phyloP scores from a whole-genome alignment of 1,284 basidiomycete genomes.

The Ustilago sp. region DNA sequence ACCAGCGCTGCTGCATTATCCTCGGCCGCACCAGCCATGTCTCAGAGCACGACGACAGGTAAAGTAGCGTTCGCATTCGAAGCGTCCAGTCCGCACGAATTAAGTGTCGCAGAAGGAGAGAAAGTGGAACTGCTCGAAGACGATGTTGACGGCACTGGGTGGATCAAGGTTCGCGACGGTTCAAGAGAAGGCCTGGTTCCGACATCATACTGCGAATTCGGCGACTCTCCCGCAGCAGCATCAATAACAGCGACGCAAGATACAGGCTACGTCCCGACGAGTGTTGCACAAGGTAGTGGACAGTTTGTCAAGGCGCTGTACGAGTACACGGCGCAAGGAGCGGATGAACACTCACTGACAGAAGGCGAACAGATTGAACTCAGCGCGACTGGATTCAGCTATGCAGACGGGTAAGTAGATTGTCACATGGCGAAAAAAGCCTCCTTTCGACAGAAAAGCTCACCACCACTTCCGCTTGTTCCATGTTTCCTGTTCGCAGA shows the following conservation, averaged over 20 bases:
- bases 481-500: not conserved
- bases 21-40: not conserved
- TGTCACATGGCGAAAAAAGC: not conserved
- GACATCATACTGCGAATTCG: conserved; percentile 49
- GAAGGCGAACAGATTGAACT: conserved; percentile 49
- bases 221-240: not conserved
- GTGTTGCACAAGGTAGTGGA: conserved; percentile 26
- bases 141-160: conserved; percentile 50
- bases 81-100: conserved; percentile 53
- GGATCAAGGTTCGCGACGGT: conserved; percentile 49
- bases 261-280: conserved; percentile 2
- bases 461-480: not conserved
- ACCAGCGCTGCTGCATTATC: not conserved
- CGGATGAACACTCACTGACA: conserved; percentile 38
- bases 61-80: conserved; percentile 49
- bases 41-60: conserved; percentile 11
- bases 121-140: conserved; percentile 48
- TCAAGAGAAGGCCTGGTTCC: conserved; percentile 50
- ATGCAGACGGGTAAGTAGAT: conserved; percentile 49
- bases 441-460: not conserved
- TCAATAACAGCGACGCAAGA: conserved; percentile 1
- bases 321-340: conserved; percentile 52
- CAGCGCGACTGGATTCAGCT: conserved; percentile 36
- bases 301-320: conserved; percentile 50
- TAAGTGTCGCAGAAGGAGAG: conserved; percentile 53